Conservation (phyloP, 306 rosid genomes). For the barrel medic (Medicago truncatula) region MtrunA17r5.0-ANR NC_053048.1:27046501-27047000, state of each 20-base stretch:
- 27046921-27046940: conserved; percentile 19
- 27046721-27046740: background rate
- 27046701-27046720: no score
- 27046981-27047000: conserved; percentile 38
- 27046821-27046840: conserved; percentile 50
- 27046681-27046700: no score
- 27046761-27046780: conserved; percentile 66
- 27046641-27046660: no score
- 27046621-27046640: no score
- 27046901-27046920: conserved; percentile 32
- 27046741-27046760: conserved; percentile 52
- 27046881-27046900: conserved; percentile 42
- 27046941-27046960: conserved; percentile 30
- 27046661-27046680: no score
- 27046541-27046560: no score
- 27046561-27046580: no score
- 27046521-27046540: no score
- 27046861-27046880: conserved; percentile 11
- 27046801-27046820: conserved; percentile 56
- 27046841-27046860: conserved; percentile 21
- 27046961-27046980: conserved; percentile 21
- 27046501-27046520: no score
- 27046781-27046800: conserved; percentile 54
- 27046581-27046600: no score
- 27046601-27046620: no score